These are phyloP conservation scores for Annulohypoxylon nitens DNA, from an alignment of 495 filamentous ascomycete genomes.

Conservation along the genomic window DNA sequence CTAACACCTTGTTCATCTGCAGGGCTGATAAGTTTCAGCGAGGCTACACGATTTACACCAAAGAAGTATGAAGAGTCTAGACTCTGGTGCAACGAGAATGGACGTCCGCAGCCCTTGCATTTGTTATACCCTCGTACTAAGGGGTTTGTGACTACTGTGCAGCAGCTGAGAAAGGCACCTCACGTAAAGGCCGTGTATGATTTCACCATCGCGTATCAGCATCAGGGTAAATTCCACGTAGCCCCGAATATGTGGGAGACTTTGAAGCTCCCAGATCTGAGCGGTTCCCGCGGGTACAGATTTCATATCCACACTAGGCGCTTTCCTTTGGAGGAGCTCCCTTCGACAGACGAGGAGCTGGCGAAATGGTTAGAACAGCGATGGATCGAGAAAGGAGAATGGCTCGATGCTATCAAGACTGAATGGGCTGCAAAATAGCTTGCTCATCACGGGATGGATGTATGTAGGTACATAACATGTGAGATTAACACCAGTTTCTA, in stretches of 20 bases:
- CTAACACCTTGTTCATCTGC: background rate
- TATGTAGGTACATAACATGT: background rate
- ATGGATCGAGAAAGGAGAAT: slow-evolving; percentile 68
- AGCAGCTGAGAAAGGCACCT: slow-evolving; percentile 62
- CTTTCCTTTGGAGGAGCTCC: slow-evolving; percentile 61
- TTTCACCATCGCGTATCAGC: slow-evolving; percentile 68
- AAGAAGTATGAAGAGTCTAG: slow-evolving; percentile 64
- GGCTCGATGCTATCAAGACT: slow-evolving; percentile 59
- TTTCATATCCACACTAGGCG: slow-evolving; percentile 67
- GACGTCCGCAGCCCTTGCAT: slow-evolving; percentile 63
- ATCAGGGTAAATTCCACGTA: slow-evolving; percentile 58
- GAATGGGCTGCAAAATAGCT: slow-evolving; percentile 36
- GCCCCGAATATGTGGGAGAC: slow-evolving; percentile 67
- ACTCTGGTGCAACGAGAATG: slow-evolving; percentile 62
- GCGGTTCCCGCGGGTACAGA: slow-evolving; percentile 52
- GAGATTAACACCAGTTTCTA: background rate
- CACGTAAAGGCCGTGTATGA: slow-evolving; percentile 71
- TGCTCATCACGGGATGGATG: background rate
- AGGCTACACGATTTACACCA: slow-evolving; percentile 68
- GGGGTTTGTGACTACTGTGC: slow-evolving; percentile 68
- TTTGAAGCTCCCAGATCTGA: slow-evolving; percentile 56
- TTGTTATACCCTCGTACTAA: slow-evolving; percentile 69
- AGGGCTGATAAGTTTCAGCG: slow-evolving; percentile 72
- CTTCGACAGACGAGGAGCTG: slow-evolving; percentile 59
- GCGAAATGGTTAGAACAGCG: slow-evolving; percentile 66